A percentile compares a stretch with the other conserved stretches of the same genome.
phyloP scores from a whole-genome alignment of 116 monocot genomes.

The Zostera marina region DNA sequence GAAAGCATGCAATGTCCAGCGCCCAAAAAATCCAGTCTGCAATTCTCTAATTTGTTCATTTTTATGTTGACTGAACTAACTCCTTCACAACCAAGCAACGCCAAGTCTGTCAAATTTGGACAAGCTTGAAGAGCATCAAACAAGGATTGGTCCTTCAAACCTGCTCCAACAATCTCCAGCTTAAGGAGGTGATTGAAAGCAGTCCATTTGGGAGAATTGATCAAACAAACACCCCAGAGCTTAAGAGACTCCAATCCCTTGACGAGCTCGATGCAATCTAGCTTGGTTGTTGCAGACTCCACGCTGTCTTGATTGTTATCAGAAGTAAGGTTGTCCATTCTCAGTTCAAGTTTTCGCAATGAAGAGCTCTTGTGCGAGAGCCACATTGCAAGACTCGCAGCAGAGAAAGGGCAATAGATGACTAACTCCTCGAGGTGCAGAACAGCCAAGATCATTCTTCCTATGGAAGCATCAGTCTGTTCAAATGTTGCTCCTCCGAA shows the following conservation, averaged over 20 bases:
- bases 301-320: constrained; percentile 4
- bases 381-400: constrained; percentile 31
- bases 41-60: constrained; percentile 44
- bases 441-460: constrained; percentile 39
- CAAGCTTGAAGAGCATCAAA: constrained; percentile 32
- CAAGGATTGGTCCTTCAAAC: constrained; percentile 34
- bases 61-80: constrained; percentile 27
- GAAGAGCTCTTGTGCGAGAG: constrained; percentile 24
- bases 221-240: constrained; percentile 69
- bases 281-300: neutral
- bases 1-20: constrained; percentile 24
- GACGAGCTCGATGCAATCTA: constrained; percentile 39
- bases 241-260: constrained; percentile 48
- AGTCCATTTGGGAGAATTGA: constrained; percentile 50
- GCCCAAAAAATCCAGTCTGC: constrained; percentile 73
- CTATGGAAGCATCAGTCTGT: constrained; percentile 32
- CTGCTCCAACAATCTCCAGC: constrained; percentile 67
- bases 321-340: constrained; percentile 31
- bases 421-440: constrained; percentile 50
- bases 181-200: constrained; percentile 18
- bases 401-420: constrained; percentile 76
- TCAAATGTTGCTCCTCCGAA: constrained; percentile 17
- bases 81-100: constrained; percentile 77
- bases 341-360: constrained; percentile 65
- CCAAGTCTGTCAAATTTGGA: constrained; percentile 58